Conservation (phyloP, 108 stramenopile species). For the Conticribra guillardii region DNA sequence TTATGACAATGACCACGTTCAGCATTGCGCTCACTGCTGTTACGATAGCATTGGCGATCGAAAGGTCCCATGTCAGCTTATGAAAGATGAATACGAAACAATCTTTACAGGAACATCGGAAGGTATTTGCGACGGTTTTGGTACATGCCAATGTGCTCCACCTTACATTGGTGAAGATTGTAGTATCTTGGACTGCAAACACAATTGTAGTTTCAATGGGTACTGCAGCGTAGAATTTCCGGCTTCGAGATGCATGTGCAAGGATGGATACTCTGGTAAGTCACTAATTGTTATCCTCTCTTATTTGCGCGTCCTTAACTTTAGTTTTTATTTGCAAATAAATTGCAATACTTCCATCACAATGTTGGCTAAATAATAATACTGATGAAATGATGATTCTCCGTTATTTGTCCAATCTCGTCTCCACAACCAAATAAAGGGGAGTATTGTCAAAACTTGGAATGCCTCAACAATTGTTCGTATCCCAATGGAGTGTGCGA, state of each 20-base stretch:
- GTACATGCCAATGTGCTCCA: conserved; percentile 86
- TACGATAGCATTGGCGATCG: conserved; percentile 62
- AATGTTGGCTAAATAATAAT: too few relatives aligned
- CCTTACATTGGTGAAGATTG: conserved; percentile 87
- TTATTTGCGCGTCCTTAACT: too few relatives aligned
- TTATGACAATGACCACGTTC: conserved; percentile 58
- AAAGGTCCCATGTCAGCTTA: conserved; percentile 59
- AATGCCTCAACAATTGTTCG: conserved; percentile 89
- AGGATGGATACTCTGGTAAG: conserved; percentile 76
- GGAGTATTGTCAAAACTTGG: conserved; percentile 63
- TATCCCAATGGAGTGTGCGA: conserved; percentile 85
- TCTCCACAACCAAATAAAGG: conserved; percentile 1
- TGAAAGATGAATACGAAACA: conserved; percentile 25
- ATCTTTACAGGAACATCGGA: conserved; percentile 65
- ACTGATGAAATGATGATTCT: neutral
- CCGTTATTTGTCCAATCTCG: neutral
- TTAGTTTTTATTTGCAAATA: too few relatives aligned
- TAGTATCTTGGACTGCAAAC: conserved; percentile 70
- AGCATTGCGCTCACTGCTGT: conserved; percentile 85
- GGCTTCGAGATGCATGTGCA: conserved; percentile 79
- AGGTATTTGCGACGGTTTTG: conserved; percentile 91
- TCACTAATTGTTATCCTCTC: neutral
- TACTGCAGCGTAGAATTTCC: conserved; percentile 90
- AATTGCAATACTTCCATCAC: too few relatives aligned
- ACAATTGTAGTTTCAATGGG: conserved; percentile 84